Base-by-base conservation (phyloP, 257 asterid genomes). In the Buddleja alternifolia region DNA sequence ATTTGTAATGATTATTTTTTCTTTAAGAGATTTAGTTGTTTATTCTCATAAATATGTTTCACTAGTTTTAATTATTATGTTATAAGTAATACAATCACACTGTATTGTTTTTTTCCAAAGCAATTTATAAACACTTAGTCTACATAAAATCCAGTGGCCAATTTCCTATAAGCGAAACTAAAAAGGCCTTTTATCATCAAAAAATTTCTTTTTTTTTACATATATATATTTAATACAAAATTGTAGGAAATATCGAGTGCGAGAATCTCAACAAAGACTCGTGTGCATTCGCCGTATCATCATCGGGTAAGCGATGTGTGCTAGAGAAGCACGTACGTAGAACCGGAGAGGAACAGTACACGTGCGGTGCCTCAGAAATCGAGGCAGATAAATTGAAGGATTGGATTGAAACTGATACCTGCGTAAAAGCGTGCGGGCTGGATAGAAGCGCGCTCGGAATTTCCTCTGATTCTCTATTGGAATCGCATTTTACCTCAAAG, bases 391-490 rank as follows among this genome's bases (percentile, higher is more conserved):
- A 63, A 6, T 10, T 85, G 44, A 85, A 67, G 62, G 74, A 84
- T 21, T 60, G 52, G 83, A 71, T 91, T n/a, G 97, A 91, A 70
- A 88, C 80, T 0, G 89, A 83, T 4, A 74, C 78, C 6, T 91
- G 97, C 81, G 63, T 91, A 7, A 25, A 52, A 3, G 82, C 89
- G 0, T 91, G 97, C 50, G 91, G 92, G 0, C 73, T 91, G 23
- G 84, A 85, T 17, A 80, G 95, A 62, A 75, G 71, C 4, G 65
- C 80, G 4, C 90, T 89, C 4, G 97, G 97, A n/a, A 91, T 91
- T 37, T 91, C 97, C 7, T 91, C 97, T 0, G 96, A 91, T 10
- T 78, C 83, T n/a, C 85, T 91, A 10, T 23, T 89, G 14, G 96
- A 89, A 7, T 59, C 85, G 70, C 78, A 32, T 0, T 89, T 91